Evolutionary conservation across 306 rosid genomes (phyloP).

Genomic region (Castanea mollissima): DNA sequence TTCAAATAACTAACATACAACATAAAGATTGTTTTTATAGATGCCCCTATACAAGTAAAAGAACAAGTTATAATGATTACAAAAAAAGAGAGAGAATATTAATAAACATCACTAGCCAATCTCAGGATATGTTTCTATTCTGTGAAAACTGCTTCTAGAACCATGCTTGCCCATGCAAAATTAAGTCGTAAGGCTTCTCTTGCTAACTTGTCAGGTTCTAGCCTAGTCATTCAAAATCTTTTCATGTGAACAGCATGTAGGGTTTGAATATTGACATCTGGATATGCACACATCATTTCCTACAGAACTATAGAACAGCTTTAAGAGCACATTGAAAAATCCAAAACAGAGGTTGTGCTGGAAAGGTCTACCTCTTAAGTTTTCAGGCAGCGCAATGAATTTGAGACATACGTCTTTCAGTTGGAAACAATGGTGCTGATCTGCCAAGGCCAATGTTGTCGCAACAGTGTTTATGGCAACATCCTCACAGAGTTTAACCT

Average conservation of each 20-base stretch:
- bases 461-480: slow-evolving; percentile 69
- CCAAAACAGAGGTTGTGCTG: not conserved
- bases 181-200: not conserved
- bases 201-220: not conserved
- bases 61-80: not conserved
- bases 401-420: slow-evolving; percentile 59
- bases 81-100: not conserved
- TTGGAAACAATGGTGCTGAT: slow-evolving; percentile 69
- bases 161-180: not conserved
- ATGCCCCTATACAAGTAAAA: not conserved
- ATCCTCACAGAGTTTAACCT: slow-evolving; percentile 55
- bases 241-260: not conserved
- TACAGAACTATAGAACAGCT: not conserved
- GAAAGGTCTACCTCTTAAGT: slow-evolving; percentile 48
- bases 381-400: slow-evolving; percentile 59
- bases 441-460: slow-evolving; percentile 74
- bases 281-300: not conserved
- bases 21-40: not conserved
- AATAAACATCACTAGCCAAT: not conserved
- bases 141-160: not conserved
- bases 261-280: not conserved
- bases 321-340: not conserved
- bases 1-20: not conserved
- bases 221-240: not conserved
- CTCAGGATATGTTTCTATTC: not conserved